phyloP scores from a whole-genome alignment of 306 rosid genomes.

The Geum urbanum region DNA sequence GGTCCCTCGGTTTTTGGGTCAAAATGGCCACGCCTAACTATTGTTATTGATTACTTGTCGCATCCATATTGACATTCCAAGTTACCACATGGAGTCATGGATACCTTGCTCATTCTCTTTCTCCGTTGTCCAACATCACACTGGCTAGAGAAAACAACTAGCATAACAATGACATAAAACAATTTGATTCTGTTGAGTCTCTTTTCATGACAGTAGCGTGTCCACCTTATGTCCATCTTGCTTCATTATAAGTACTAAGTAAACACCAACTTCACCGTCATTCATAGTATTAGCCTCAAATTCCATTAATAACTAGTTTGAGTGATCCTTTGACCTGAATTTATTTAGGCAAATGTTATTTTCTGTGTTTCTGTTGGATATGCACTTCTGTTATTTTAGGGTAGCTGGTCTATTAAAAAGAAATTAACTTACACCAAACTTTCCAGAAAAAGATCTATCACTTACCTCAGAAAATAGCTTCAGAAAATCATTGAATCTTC shows the following conservation, averaged over 20 bases:
- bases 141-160: neutral
- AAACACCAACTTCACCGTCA: neutral
- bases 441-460: slow-evolving; percentile 1
- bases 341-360: neutral
- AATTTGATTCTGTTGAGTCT: neutral
- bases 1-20: no score
- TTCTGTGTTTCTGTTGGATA: neutral
- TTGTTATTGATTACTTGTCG: neutral
- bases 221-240: neutral
- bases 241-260: neutral
- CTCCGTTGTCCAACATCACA: neutral
- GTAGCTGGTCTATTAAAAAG: no score
- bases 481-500: slow-evolving; percentile 77
- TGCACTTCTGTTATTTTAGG: neutral
- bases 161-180: neutral
- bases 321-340: neutral
- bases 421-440: neutral
- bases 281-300: neutral
- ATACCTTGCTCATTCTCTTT: neutral
- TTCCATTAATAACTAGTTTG: neutral
- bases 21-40: no score
- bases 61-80: neutral
- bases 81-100: neutral
- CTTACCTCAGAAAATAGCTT: slow-evolving; percentile 66
- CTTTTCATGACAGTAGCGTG: neutral